Conservation (phyloP, 768 basidiomycete genomes). For the Phaeolepiota aurea region DNA sequence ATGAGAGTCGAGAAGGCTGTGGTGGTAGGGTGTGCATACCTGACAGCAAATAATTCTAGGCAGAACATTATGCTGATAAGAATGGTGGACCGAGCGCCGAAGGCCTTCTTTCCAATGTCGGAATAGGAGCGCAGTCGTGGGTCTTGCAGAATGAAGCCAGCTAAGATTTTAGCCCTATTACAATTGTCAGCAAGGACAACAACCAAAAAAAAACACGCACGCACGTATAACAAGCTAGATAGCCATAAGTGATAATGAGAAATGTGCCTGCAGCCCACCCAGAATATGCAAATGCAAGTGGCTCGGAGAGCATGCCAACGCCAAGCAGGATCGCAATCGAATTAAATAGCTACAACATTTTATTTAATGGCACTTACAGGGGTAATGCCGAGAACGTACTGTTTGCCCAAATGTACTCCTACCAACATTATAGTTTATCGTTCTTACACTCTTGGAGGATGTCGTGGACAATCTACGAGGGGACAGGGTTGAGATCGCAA, state of each 20-base stretch:
- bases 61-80: slow-evolving; percentile 73
- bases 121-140: slow-evolving; percentile 71
- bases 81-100: slow-evolving; percentile 63
- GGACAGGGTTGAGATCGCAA: slow-evolving; percentile 9
- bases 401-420: slow-evolving; percentile 71
- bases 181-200: neutral
- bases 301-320: slow-evolving; percentile 84
- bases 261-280: slow-evolving; percentile 80
- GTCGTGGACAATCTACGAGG: slow-evolving; percentile 23
- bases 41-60: slow-evolving; percentile 78
- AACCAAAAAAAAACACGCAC: slow-evolving; percentile 18
- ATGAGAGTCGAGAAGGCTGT: neutral
- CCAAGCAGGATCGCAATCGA: slow-evolving; percentile 81
- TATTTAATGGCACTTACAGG: too few species aligned
- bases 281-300: slow-evolving; percentile 84
- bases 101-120: slow-evolving; percentile 85
- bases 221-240: slow-evolving; percentile 84
- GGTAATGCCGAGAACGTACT: slow-evolving; percentile 35
- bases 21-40: slow-evolving; percentile 29
- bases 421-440: slow-evolving; percentile 30
- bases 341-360: slow-evolving; percentile 92
- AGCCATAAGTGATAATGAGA: slow-evolving; percentile 70
- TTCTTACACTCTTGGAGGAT: slow-evolving; percentile 21
- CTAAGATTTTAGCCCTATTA: slow-evolving; percentile 78
- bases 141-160: slow-evolving; percentile 65